Conservation (phyloP, 176 grass and related monocot species). For the Eleusine indica region DNA sequence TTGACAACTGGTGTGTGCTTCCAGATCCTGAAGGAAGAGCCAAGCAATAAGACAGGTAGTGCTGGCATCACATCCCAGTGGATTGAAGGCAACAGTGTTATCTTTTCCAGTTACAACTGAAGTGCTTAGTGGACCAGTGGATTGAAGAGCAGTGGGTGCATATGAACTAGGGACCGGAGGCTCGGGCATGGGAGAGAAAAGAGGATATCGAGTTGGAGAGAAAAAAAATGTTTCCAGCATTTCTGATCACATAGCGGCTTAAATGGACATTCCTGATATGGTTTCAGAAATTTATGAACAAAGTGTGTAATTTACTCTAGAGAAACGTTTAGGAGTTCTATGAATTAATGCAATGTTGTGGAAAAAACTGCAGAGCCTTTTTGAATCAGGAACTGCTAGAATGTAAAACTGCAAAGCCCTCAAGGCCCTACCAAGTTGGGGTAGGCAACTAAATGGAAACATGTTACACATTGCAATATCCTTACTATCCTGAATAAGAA, state of each 20-base stretch:
- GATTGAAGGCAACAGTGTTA: not conserved
- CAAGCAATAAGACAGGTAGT: not conserved
- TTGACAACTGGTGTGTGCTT: not conserved
- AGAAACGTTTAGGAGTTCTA: not conserved
- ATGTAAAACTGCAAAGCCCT: too few relatives aligned
- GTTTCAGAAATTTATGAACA: not conserved
- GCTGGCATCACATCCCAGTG: not conserved
- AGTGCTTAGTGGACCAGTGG: too few relatives aligned
- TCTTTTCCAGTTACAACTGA: not conserved
- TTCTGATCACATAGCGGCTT: too few relatives aligned
- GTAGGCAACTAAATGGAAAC: not conserved
- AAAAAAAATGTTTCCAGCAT: not conserved
- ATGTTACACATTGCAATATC: too few relatives aligned
- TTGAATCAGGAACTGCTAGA: not conserved
- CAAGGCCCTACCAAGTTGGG: too few relatives aligned
- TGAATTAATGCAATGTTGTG: not conserved
- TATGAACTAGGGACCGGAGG: not conserved
- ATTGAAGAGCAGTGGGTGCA: not conserved
- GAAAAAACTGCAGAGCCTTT: not conserved
- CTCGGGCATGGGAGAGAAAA: not conserved
- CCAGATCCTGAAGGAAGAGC: not conserved
- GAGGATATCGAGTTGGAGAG: not conserved
- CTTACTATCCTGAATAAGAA: too few relatives aligned
- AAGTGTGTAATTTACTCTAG: not conserved
- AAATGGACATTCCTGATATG: too few relatives aligned